Evolutionary conservation across 345 rosid genomes (phyloP), one percentile per base, ranked within the genome.

Genomic region (Atalantia buxifolia): DNA sequence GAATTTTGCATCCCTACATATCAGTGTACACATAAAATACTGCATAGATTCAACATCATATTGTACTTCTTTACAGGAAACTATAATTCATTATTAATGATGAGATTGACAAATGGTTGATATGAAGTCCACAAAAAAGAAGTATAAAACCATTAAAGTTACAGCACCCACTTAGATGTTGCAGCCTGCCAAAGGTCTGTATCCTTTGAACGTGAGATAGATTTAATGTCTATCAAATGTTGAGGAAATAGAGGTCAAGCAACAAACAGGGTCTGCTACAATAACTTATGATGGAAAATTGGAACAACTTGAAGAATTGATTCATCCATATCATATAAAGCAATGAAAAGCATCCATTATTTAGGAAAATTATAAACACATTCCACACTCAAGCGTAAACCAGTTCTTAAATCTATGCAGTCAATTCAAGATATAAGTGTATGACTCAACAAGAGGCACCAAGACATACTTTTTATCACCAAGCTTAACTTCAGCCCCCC

Each of bases 401-500:
- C 50, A 21, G 12, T 24, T 1, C 30, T 42, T 28, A 66, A 62
- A 27, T 22, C 36, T 63, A 57, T 24, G 9, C 8, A 13, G 14
- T 31, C 13, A 10, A 30, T 9, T 22, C 16, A 21, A 66, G 24
- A 31, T 19, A 53, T 3, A 6, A 9, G 4, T 9, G 45, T 7
- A 45, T 16, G 30, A 12, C 38, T 24, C 9, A 69, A 27, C 12
- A 36, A 55, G 50, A 55, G 53, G 59, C 63, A 74, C n/a, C n/a
- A 64, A 6, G 74, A 72, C 94, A 65, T 82, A 92, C 97, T 91
- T 91, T 82, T 86, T 92, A 63, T 94, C 93, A 31, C 86, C 93
- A 19, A 94, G 93, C 87, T 92, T 92, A 40, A 92, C 94, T 85
- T 94, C 85, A 55, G 93, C 89, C 60, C 98, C 95, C 0, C 89